These are phyloP conservation scores for Limnomonas spitsbergensis DNA, from an alignment of 139 green algal species.

Conservation along the genomic window DNA sequence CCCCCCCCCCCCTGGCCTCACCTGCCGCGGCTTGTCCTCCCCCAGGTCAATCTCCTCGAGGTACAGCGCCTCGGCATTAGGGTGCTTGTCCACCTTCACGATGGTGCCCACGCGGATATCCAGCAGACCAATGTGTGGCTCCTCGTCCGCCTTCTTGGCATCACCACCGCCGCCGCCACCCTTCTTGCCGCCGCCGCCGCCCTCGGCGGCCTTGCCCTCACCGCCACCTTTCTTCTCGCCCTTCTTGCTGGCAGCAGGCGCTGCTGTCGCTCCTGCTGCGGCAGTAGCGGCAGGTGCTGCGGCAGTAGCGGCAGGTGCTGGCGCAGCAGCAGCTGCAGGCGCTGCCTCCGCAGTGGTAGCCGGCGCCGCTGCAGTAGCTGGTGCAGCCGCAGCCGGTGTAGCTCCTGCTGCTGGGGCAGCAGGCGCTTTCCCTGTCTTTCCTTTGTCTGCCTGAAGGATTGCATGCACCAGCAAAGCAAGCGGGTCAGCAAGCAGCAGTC, in stretches of 20 bases:
- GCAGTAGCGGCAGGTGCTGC: background rate
- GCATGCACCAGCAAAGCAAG: no score
- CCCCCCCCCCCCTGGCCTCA: background rate
- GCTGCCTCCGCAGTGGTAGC: conserved; percentile 8
- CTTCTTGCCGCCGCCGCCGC: background rate
- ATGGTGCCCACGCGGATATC: conserved; percentile 88
- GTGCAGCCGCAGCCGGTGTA: conserved; percentile 12
- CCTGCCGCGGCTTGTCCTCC: conserved; percentile 73
- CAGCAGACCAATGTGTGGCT: conserved; percentile 49
- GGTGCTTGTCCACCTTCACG: conserved; percentile 68
- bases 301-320: background rate
- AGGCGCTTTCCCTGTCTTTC: no score
- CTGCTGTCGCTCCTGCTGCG: background rate
- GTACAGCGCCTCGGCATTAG: conserved; percentile 90
- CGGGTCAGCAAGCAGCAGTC: no score
- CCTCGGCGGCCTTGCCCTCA: conserved; percentile 13
- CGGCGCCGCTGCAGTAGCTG: conserved; percentile 14
- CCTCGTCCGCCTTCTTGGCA: conserved; percentile 23
- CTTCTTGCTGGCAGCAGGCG: conserved; percentile 18
- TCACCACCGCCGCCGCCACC: background rate
- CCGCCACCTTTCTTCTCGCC: conserved; percentile 22
- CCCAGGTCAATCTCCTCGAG: conserved; percentile 95
- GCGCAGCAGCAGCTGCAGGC: conserved; percentile 13
- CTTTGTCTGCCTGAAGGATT: no score
- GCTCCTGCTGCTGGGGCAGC: conserved; percentile 7